Conservation (phyloP, 352 stramenopile species). For the Blastocystis sp. region DNA sequence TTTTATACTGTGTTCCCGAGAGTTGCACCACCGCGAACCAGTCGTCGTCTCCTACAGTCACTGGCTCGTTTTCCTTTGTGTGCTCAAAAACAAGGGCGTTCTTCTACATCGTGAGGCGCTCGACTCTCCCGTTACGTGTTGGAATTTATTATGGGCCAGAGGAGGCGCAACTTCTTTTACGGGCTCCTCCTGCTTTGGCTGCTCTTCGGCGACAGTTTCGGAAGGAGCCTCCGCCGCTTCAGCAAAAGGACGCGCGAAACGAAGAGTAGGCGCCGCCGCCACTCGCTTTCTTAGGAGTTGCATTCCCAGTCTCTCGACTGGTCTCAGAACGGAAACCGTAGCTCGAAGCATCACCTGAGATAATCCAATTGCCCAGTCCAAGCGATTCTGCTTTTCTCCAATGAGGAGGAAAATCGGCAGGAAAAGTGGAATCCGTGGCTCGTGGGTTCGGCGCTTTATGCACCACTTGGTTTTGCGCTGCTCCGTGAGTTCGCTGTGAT, state of each 20-base stretch:
- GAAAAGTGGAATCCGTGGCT: neutral
- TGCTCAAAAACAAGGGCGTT: slow-evolving; percentile 65
- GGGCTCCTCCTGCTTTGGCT: neutral
- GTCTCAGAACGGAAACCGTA: slow-evolving; percentile 4
- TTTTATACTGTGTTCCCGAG: slow-evolving; percentile 71
- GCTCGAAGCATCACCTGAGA: slow-evolving; percentile 37
- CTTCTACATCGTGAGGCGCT: slow-evolving; percentile 13
- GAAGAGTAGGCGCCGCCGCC: neutral
- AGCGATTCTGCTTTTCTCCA: neutral
- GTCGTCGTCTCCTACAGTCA: slow-evolving; percentile 27
- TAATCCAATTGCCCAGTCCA: neutral
- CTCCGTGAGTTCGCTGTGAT: too few species aligned
- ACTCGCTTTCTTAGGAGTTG: slow-evolving; percentile 8
- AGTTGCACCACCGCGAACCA: slow-evolving; percentile 69
- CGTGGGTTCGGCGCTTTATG: too few species aligned
- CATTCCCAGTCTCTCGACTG: neutral
- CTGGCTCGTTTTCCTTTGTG: slow-evolving; percentile 69
- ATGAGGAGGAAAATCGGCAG: neutral
- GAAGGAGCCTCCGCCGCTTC: neutral
- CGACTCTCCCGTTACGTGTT: neutral
- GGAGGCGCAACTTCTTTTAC: slow-evolving; percentile 5
- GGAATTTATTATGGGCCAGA: slow-evolving; percentile 64
- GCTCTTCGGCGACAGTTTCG: neutral
- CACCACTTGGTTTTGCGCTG: too few species aligned
- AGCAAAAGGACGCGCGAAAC: slow-evolving; percentile 16